Conservation (phyloP, 257 asterid genomes). For the Solanum appendiculatum region DNA sequence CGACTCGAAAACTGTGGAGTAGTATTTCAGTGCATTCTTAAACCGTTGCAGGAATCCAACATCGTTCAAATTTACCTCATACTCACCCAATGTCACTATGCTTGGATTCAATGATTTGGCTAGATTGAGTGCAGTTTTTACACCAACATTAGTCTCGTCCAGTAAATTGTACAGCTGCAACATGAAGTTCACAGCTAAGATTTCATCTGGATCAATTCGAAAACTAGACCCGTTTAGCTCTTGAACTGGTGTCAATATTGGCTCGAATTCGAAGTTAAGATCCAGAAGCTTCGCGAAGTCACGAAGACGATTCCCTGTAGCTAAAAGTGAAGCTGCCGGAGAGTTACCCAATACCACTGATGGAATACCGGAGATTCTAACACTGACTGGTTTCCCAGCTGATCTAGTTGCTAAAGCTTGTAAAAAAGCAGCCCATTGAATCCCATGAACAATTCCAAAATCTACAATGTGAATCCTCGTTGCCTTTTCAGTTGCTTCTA, state of each 20-base stretch:
- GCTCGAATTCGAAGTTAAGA: constrained; percentile 77
- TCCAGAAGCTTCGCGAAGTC: constrained; percentile 73
- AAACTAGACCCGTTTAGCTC: constrained; percentile 43
- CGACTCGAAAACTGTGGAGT: constrained; percentile 74
- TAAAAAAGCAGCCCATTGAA: constrained; percentile 95
- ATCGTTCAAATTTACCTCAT: constrained; percentile 60
- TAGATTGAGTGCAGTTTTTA: constrained; percentile 47
- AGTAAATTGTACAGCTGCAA: constrained; percentile 69
- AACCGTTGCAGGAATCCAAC: constrained; percentile 58
- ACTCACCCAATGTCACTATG: constrained; percentile 81
- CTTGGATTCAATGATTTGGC: constrained; percentile 70
- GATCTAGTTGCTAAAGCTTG: constrained; percentile 94
- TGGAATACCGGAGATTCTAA: constrained; percentile 88
- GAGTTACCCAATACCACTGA: constrained; percentile 58
- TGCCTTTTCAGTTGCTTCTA: constrained; percentile 66
- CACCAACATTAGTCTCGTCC: constrained; percentile 46
- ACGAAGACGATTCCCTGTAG: constrained; percentile 81
- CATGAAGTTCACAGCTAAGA: constrained; percentile 73
- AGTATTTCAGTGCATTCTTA: constrained; percentile 61
- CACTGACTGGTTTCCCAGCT: constrained; percentile 59
- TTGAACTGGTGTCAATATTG: constrained; percentile 54
- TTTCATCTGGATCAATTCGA: constrained; percentile 62
- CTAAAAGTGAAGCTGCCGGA: constrained; percentile 51
- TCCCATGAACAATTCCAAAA: constrained; percentile 89
- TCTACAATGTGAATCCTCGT: constrained; percentile 72